These are phyloP conservation scores for Argentina anserina DNA, from an alignment of 306 rosid species.

Conservation along the genomic window DNA sequence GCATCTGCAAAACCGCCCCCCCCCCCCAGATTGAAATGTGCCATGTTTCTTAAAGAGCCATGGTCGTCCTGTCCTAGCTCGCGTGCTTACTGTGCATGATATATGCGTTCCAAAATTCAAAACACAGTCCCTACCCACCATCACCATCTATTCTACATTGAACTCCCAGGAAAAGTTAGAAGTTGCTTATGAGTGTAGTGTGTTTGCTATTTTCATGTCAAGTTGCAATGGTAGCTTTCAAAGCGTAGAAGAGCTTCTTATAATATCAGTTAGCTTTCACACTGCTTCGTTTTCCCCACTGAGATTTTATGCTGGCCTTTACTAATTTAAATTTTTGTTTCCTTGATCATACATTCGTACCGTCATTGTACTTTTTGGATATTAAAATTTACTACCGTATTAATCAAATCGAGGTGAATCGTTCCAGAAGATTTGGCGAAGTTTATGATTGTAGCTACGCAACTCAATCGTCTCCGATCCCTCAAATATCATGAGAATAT, in stretches of 20 bases:
- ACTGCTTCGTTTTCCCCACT: background rate
- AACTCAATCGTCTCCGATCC: background rate
- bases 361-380: background rate
- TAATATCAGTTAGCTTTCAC: background rate
- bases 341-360: background rate
- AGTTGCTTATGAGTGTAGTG: conserved; percentile 1
- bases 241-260: background rate
- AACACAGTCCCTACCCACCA: background rate
- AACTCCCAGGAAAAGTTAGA: background rate
- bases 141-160: background rate
- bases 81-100: background rate
- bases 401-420: background rate
- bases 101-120: background rate
- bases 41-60: background rate
- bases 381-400: background rate
- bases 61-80: background rate
- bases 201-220: background rate
- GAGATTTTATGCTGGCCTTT: background rate
- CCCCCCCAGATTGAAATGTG: background rate
- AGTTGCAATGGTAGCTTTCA: conserved; percentile 7
- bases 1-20: background rate
- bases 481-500: background rate
- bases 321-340: background rate
- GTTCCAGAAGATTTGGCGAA: background rate
- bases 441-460: background rate